Evolutionary conservation across 2,329 filamentous ascomycete species (phyloP).

Genomic region (Talaromyces verruculosus): DNA sequence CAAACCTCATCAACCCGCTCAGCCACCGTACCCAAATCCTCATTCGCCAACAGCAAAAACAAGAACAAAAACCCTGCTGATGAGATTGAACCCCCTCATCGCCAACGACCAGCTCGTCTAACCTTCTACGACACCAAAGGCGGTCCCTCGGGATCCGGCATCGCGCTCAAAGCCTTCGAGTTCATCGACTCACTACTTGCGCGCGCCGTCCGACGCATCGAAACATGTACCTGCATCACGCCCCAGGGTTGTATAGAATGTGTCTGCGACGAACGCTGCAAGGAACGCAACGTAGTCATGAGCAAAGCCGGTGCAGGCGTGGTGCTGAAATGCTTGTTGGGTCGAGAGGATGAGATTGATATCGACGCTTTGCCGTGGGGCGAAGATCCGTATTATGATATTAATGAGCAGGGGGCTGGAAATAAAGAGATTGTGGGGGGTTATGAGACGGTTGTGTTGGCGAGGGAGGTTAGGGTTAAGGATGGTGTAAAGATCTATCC

Average conservation of each 20-base stretch:
- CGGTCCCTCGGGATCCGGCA: slow-evolving; percentile 76
- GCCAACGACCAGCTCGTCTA: slow-evolving; percentile 82
- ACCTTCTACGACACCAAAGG: slow-evolving; percentile 97
- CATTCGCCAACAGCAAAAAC: slow-evolving; percentile 2
- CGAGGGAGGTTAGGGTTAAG: slow-evolving; percentile 59
- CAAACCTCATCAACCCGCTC: slow-evolving; percentile 14
- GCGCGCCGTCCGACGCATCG: slow-evolving; percentile 74
- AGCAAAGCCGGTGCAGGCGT: slow-evolving; percentile 85
- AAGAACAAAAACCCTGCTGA: not conserved
- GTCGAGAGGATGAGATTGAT: slow-evolving; percentile 77
- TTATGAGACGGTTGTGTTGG: slow-evolving; percentile 78
- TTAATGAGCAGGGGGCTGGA: not conserved
- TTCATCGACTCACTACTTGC: slow-evolving; percentile 76
- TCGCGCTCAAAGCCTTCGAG: slow-evolving; percentile 90
- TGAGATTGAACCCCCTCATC: slow-evolving; percentile 38
- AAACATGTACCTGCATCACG: slow-evolving; percentile 67
- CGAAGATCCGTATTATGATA: slow-evolving; percentile 57
- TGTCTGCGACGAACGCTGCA: slow-evolving; percentile 80
- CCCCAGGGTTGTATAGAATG: slow-evolving; percentile 82
- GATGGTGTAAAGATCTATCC: slow-evolving; percentile 24
- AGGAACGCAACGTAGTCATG: slow-evolving; percentile 86
- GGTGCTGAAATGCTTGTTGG: slow-evolving; percentile 72
- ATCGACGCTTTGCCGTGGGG: slow-evolving; percentile 84
- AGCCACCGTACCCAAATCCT: not conserved
- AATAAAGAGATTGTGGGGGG: slow-evolving; percentile 60